These are phyloP conservation scores for Neurospora sp. DNA, from an alignment of 495 filamentous ascomycete genomes.

Conservation along the genomic window DNA sequence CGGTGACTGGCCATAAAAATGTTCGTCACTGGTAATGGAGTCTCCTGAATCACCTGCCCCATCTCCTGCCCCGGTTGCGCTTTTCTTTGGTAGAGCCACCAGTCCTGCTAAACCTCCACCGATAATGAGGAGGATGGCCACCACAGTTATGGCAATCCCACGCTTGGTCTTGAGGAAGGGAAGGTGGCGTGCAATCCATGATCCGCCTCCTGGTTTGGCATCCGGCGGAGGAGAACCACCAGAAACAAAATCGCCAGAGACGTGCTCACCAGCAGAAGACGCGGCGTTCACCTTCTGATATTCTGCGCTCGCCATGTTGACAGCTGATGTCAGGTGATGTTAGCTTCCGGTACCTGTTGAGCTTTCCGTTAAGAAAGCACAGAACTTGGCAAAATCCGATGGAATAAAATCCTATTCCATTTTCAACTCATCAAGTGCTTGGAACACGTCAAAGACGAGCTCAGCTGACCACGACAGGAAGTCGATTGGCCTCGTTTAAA, in stretches of 20 bases:
- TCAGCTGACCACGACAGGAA: not conserved
- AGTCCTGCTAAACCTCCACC: slow-evolving; percentile 25
- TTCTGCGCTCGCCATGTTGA: not conserved
- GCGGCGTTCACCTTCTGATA: not conserved
- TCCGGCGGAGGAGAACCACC: not conserved
- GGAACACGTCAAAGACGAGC: not conserved
- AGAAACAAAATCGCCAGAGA: not conserved
- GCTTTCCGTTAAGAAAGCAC: not conserved
- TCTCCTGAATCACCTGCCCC: slow-evolving; percentile 8
- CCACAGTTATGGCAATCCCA: slow-evolving; percentile 23
- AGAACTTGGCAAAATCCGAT: not conserved
- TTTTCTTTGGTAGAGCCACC: slow-evolving; percentile 18
- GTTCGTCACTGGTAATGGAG: slow-evolving; percentile 31
- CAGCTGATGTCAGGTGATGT: not conserved
- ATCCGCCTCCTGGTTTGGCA: not conserved
- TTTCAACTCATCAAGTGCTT: not conserved
- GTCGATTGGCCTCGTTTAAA: not conserved
- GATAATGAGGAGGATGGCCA: slow-evolving; percentile 26
- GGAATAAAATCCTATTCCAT: not conserved
- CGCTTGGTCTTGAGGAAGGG: slow-evolving; percentile 29
- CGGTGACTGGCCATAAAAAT: slow-evolving; percentile 48
- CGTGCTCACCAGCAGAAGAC: not conserved
- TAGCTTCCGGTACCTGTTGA: not conserved
- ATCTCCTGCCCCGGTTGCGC: not conserved
- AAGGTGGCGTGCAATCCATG: slow-evolving; percentile 25